Evolutionary conservation across 2,329 filamentous ascomycete genomes (phyloP).

Genomic region (Raffaelea ambrosiae): DNA sequence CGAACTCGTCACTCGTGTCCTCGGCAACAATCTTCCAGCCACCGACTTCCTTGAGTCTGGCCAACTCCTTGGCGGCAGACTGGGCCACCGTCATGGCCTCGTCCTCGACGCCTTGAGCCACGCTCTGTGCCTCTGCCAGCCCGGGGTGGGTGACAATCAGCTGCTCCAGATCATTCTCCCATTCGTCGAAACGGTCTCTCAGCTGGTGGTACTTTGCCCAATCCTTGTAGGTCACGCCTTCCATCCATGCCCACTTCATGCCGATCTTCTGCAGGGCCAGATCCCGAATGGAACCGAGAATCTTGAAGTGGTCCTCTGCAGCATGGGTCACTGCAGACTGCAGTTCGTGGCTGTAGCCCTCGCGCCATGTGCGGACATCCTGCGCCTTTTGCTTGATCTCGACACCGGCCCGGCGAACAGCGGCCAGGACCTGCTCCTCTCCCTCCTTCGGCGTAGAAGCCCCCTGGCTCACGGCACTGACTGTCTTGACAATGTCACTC

Average conservation of each 20-base stretch:
- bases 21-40: constrained; percentile 71
- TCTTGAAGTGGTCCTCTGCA: constrained; percentile 71
- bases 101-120: constrained; percentile 53
- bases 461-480: constrained; percentile 42
- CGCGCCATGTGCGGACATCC: constrained; percentile 67
- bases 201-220: constrained; percentile 93
- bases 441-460: constrained; percentile 23
- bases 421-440: constrained; percentile 33
- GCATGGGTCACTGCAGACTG: constrained; percentile 60
- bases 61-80: constrained; percentile 69
- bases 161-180: constrained; percentile 73
- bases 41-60: constrained; percentile 72
- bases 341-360: constrained; percentile 62
- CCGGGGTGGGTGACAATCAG: constrained; percentile 67
- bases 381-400: constrained; percentile 71
- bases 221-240: constrained; percentile 92
- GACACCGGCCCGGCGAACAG: constrained; percentile 59
- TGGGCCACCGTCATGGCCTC: constrained; percentile 74
- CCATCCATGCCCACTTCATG: constrained; percentile 92
- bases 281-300: constrained; percentile 74
- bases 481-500: constrained; percentile 50
- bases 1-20: constrained; percentile 73
- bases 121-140: constrained; percentile 58
- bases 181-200: constrained; percentile 72
- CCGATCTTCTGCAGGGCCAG: constrained; percentile 85